Conservation (phyloP, 164 flowering plant genomes). For the Platanus orientalis region DNA sequence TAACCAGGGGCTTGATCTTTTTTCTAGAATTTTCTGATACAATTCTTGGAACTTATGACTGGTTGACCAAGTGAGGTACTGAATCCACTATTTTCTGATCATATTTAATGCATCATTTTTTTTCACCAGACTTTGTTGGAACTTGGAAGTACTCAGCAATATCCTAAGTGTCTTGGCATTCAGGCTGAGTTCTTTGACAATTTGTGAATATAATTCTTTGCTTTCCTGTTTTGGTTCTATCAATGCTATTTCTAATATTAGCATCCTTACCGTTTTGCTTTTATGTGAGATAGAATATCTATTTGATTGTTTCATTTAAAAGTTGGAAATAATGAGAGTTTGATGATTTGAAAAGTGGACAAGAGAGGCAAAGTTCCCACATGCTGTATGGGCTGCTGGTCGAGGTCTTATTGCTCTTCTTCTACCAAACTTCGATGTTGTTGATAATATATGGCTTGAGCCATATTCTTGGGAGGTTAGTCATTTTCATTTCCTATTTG, state of each 20-base stretch:
- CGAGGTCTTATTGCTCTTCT: conserved; percentile 84
- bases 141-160: too few species aligned
- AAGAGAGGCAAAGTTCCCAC: conserved; percentile 81
- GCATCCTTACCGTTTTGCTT: background rate
- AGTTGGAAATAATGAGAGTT: conserved; percentile 11
- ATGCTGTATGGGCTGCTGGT: conserved; percentile 99
- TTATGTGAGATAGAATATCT: background rate
- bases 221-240: background rate
- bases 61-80: too few species aligned
- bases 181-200: too few species aligned
- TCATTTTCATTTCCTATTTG: conserved; percentile 8
- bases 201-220: background rate
- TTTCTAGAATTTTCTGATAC: too few species aligned
- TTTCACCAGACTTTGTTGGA: background rate
- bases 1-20: too few species aligned
- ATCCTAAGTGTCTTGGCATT: too few species aligned
- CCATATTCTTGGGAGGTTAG: conserved; percentile 90
- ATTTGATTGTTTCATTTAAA: background rate
- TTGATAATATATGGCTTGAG: conserved; percentile 91
- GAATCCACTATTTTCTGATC: too few species aligned
- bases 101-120: too few species aligned
- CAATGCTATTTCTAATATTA: background rate
- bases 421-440: conserved; percentile 85
- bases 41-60: too few species aligned
- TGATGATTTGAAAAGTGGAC: conserved; percentile 57